Conservation (phyloP, 2,329 filamentous ascomycete species). For the Pseudocercospora musae region DNA sequence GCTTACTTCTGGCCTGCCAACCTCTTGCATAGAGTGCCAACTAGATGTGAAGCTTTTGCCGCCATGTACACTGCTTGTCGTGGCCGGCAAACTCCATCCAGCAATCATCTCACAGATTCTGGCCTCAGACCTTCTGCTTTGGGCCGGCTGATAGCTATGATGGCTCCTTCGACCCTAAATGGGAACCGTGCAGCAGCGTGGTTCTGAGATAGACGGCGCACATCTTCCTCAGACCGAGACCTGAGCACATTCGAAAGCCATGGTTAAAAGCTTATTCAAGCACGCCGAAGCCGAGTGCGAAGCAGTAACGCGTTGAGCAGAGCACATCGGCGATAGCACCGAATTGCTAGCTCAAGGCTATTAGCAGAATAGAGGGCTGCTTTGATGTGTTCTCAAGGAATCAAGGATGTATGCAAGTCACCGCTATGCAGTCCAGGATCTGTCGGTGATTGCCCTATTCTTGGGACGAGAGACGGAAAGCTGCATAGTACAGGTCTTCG, state of each 20-base stretch:
- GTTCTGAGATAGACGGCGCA: neutral
- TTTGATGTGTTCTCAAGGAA: neutral
- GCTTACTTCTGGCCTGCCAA: neutral
- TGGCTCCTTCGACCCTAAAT: neutral
- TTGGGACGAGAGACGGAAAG: neutral
- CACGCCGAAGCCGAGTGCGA: neutral
- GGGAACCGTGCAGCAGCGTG: neutral
- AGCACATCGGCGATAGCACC: neutral
- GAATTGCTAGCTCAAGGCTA: neutral
- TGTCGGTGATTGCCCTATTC: constrained; percentile 2
- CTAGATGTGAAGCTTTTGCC: constrained; percentile 1
- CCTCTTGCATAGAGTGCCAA: neutral
- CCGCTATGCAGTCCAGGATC: neutral
- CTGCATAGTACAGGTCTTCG: constrained; percentile 4
- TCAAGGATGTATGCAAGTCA: neutral
- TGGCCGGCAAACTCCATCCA: neutral
- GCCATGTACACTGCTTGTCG: too few relatives aligned
- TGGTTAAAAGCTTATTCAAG: neutral
- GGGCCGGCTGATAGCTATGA: neutral
- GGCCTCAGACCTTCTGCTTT: neutral
- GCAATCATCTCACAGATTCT: neutral
- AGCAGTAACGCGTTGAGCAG: neutral
- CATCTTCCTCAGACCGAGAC: constrained; percentile 1
- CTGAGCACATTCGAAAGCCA: neutral
- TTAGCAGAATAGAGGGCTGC: neutral